phyloP scores from a whole-genome alignment of 2,329 filamentous ascomycete species.

The Bimuria novae-zelandiae region DNA sequence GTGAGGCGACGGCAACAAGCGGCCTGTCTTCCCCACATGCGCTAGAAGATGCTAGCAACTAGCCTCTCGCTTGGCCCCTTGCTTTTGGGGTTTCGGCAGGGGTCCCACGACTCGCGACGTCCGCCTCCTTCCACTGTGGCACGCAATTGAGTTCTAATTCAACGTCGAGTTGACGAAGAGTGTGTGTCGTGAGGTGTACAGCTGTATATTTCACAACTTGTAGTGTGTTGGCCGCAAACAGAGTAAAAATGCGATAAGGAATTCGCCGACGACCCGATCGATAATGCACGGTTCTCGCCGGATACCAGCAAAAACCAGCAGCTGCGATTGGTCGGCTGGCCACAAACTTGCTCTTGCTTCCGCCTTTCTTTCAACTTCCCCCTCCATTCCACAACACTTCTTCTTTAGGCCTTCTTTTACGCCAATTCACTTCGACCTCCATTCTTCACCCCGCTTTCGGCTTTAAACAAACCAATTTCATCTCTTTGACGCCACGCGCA shows the following conservation, averaged over 20 bases:
- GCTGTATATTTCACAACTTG: background rate
- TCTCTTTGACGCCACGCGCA: constrained; percentile 25
- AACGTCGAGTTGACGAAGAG: background rate
- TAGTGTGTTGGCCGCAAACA: background rate
- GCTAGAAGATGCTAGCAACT: constrained; percentile 2
- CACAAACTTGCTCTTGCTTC: constrained; percentile 1
- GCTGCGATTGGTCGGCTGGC: background rate
- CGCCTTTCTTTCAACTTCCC: constrained; percentile 1
- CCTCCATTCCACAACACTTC: constrained; percentile 8
- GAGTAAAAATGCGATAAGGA: background rate
- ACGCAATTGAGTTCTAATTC: background rate
- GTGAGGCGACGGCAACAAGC: background rate
- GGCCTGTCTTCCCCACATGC: constrained; percentile 2
- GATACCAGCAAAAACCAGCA: background rate
- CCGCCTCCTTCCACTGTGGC: background rate
- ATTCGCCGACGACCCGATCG: constrained; percentile 6
- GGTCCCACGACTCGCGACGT: background rate
- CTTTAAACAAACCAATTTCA: no score
- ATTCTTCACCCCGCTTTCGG: constrained; percentile 1
- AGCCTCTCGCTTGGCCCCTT: constrained; percentile 7
- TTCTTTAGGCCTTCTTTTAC: background rate
- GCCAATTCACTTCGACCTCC: background rate
- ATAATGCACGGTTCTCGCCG: constrained; percentile 7
- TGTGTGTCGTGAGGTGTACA: background rate
- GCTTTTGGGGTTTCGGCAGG: background rate